Conservation (phyloP, 371 early-diverging fungal genomes). For the Mortierella sp. region DNA sequence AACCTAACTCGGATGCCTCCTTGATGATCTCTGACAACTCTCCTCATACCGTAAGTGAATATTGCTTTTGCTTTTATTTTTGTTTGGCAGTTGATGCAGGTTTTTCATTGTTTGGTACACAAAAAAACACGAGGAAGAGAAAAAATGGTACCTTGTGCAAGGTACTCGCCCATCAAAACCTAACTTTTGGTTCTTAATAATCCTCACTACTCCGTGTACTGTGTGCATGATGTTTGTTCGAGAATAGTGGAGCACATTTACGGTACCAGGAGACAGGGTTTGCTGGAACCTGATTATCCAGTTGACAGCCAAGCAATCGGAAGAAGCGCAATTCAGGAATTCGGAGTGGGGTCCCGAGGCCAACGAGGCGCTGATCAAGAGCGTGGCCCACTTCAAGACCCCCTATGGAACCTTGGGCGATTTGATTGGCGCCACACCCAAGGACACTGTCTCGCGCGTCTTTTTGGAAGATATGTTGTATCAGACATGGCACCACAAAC, state of each 20-base stretch:
- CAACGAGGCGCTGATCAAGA: constrained; percentile 17
- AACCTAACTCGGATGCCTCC: not conserved
- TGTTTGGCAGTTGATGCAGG: not conserved
- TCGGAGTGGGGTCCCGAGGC: constrained; percentile 22
- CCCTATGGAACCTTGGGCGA: constrained; percentile 22
- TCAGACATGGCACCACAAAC: constrained; percentile 21
- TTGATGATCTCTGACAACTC: constrained; percentile 13
- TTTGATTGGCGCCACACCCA: constrained; percentile 18
- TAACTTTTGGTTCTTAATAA: constrained; percentile 1
- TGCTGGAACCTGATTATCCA: constrained; percentile 26
- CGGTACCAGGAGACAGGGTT: constrained; percentile 13
- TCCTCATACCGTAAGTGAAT: constrained; percentile 15
- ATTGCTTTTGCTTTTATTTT: not conserved
- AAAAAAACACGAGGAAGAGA: too few relatives aligned
- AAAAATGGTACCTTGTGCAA: not conserved
- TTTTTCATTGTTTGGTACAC: not conserved
- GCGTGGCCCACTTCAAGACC: constrained; percentile 14
- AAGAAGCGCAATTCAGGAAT: constrained; percentile 15
- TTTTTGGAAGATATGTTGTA: constrained; percentile 28
- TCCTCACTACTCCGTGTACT: too few relatives aligned
- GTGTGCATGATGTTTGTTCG: not conserved
- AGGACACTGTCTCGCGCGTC: constrained; percentile 5
- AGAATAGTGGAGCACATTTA: constrained; percentile 13
- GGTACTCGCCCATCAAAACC: not conserved
- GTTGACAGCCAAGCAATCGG: not conserved